Evolutionary conservation across 371 early-diverging fungal genomes (phyloP).

Genomic region (Rhizopus delemar): DNA sequence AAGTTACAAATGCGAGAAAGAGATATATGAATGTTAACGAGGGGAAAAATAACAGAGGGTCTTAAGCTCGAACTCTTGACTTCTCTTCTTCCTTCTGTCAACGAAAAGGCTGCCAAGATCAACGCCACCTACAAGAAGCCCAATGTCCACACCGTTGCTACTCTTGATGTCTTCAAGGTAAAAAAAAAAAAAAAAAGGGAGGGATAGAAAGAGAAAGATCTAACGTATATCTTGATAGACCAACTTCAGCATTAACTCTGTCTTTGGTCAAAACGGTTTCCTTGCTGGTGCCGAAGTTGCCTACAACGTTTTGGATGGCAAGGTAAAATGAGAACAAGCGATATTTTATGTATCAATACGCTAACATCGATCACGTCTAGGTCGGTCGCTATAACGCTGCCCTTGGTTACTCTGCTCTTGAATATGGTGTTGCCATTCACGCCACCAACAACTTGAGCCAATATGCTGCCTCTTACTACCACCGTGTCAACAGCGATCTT

Average conservation of each 20-base stretch:
- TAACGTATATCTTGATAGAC: slow-evolving; percentile 26
- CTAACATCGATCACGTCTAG: slow-evolving; percentile 14
- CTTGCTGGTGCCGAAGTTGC: slow-evolving; percentile 90
- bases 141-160: slow-evolving; percentile 51
- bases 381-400: slow-evolving; percentile 86
- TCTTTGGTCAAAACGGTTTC: slow-evolving; percentile 79
- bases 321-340: slow-evolving; percentile 38
- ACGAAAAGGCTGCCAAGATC: slow-evolving; percentile 51
- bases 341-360: neutral
- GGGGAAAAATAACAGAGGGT: slow-evolving; percentile 36
- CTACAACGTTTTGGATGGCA: slow-evolving; percentile 86
- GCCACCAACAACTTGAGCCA: slow-evolving; percentile 71
- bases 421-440: slow-evolving; percentile 87
- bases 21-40: neutral
- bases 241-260: slow-evolving; percentile 52
- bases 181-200: neutral
- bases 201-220: too few species aligned
- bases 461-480: slow-evolving; percentile 93
- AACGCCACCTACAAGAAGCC: slow-evolving; percentile 52
- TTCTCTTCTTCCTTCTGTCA: slow-evolving; percentile 48
- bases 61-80: slow-evolving; percentile 51
- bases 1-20: slow-evolving; percentile 19
- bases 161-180: slow-evolving; percentile 53
- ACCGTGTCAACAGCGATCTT: slow-evolving; percentile 84
- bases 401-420: slow-evolving; percentile 82